Evolutionary conservation across 2,329 filamentous ascomycete genomes (phyloP), one percentile per base, ranked within the genome.

Genomic region (Chrysoporthe austroafricana): DNA sequence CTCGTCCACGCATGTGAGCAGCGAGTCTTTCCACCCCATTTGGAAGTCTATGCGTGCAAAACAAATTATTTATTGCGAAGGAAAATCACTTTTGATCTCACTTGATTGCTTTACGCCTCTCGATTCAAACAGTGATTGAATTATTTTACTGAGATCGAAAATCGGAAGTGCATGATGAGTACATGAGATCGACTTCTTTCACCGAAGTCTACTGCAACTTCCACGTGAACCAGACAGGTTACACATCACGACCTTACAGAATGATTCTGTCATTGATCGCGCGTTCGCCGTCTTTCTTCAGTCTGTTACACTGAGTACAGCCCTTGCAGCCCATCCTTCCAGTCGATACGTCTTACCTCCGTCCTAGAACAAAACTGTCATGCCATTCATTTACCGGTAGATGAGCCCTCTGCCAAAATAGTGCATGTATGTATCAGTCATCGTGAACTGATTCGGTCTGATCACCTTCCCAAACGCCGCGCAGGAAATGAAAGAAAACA

Each of bases 121-220:
- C 4, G 16, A 42, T 42, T 5, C 7, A 18, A 21, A n/a, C n/a
- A 2, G 16, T 6, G 16, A 75, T 59, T 39, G 36, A 34, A 34
- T 59, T 42, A 14, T 11, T 34, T 26, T 16, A 52, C 3, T 34
- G n/a, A n/a, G 26, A n/a, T 26, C 6, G 44, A 48, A 18, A 65
- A 56, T 39, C 26, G 32, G 44, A n/a, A 18, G 43, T 62, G 42
- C 43, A 62, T 50, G 44, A 4, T n/a, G 14, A 34, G 44, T 50
- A 48, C 43, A 36, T 62, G 60, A 52, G 60, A 50, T n/a, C 44
- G 18, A 39, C 54, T 36, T 57, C 34, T 57, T 48, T 62, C 16
- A 36, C 6, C 60, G 21, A 18, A 44, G 44, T 36, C 60, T 36
- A 44, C 7, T 16, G 32, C 32, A 50, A 26, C 44, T 34, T 52